These are phyloP conservation scores for Neurospora tetrasperma DNA, from an alignment of 495 filamentous ascomycete species.

Conservation along the genomic window DNA sequence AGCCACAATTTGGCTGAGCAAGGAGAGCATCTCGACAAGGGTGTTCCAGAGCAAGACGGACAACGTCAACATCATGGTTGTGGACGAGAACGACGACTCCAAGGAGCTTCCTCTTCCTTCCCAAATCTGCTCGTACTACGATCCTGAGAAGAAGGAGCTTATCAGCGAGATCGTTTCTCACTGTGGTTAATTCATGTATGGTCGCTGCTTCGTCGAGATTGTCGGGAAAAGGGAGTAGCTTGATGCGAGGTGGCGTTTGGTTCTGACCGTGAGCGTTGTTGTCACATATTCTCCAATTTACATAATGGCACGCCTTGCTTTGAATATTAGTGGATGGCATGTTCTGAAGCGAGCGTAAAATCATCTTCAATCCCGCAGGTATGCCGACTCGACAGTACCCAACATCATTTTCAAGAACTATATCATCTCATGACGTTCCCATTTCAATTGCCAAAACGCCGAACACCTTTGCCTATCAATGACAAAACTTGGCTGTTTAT, in stretches of 20 bases:
- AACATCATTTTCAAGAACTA: not conserved
- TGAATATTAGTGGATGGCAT: not conserved
- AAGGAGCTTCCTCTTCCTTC: slow-evolving; percentile 77
- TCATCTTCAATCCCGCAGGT: not conserved
- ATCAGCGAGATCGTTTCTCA: slow-evolving; percentile 87
- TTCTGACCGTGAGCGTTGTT: not conserved
- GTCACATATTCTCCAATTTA: not conserved
- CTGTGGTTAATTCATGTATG: slow-evolving; percentile 44
- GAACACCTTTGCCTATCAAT: not conserved
- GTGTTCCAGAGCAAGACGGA: slow-evolving; percentile 81
- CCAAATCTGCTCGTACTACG: slow-evolving; percentile 75
- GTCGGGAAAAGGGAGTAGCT: not conserved
- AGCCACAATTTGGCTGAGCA: slow-evolving; percentile 72
- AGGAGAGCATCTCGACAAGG: slow-evolving; percentile 65
- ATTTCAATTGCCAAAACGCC: not conserved
- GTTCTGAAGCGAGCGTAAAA: not conserved
- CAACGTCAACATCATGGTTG: slow-evolving; percentile 74
- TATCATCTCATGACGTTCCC: not conserved
- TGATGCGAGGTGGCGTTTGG: not conserved
- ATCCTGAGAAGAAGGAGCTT: slow-evolving; percentile 54
- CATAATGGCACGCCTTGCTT: not conserved
- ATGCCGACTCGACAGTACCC: not conserved
- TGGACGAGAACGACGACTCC: slow-evolving; percentile 64
- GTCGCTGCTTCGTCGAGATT: not conserved
- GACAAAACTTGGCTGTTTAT: not conserved